Base-by-base conservation (phyloP, 2,329 filamentous ascomycete genomes). In the Hymenoscyphus infarciens region DNA sequence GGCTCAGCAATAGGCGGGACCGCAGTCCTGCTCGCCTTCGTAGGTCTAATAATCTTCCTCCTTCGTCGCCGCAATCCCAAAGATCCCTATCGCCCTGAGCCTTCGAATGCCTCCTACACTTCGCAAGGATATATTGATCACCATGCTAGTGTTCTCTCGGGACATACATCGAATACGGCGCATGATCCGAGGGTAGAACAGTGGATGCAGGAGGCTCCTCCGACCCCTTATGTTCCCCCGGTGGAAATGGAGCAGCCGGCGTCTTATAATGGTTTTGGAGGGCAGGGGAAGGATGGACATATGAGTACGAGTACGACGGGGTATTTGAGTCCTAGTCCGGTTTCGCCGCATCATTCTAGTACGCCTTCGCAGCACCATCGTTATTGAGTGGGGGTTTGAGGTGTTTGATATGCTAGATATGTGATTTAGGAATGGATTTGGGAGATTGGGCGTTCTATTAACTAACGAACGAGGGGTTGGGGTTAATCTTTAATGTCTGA, bases 11-110 rank as follows among this genome's bases (percentile, higher is more conserved):
- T 57, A 19, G 56, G 56, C 31, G 56, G 56, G 1, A 16, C 56
- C 10, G 31, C 31, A 16, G 29, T 57, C n/a, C 13, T 57, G 19
- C 33, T 57, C 56, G 8, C 13, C 2, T 57, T 57, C 56, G 27
- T 57, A 42, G 35, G 16, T 13, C 56, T 57, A 35, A 57, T 57
- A 8, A 57, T 57, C 11, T 57, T 38, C 56, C 56, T 57, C 56
- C 56, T 57, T 15, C 56, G 56, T 25, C 29, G 33, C 15, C 56
- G 56, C 1, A 11, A 13, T 25, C 45, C 45, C 1, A 22, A 22
- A 52, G 10, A 22, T 5, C 45, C 45, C 8, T 52, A 52, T 22
- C 19, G 22, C 15, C 45, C 45, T 5, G 45, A 52, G 1, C 45
- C 19, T n/a, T 52, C 45, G 1, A 22, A 52, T 52, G 45, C 45